A percentile compares a stretch with the other conserved stretches of the same genome.
phyloP scores from a whole-genome alignment of 2,329 filamentous ascomycete species.

The Exophiala calicioides region DNA sequence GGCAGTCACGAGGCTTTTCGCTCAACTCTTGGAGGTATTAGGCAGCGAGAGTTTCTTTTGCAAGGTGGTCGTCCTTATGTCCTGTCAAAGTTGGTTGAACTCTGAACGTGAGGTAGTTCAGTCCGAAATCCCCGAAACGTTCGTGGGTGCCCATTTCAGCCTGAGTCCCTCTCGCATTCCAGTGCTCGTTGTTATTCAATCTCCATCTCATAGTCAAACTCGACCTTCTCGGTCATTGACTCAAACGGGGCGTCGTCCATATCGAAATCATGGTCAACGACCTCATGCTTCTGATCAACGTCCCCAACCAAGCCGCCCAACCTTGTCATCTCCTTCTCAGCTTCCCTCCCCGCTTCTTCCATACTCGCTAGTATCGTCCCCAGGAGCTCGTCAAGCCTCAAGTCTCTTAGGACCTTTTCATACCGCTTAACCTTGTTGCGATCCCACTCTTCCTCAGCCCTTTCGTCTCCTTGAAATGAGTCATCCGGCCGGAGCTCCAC shows the following conservation, averaged over 20 bases:
- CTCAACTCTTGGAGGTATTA: too few species aligned
- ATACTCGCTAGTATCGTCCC: constrained; percentile 59
- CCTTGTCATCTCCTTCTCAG: constrained; percentile 47
- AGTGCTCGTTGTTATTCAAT: too few species aligned
- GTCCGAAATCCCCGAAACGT: too few species aligned
- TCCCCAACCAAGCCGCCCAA: constrained; percentile 11
- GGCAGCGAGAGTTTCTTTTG: too few species aligned
- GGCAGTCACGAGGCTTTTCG: too few species aligned
- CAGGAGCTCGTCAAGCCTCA: constrained; percentile 64
- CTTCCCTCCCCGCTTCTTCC: constrained; percentile 58
- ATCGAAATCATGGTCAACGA: neutral
- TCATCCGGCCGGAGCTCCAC: constrained; percentile 26
- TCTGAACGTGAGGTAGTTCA: too few species aligned
- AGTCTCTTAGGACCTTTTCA: constrained; percentile 55
- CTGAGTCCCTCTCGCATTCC: too few species aligned
- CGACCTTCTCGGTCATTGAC: constrained; percentile 1
- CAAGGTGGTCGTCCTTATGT: too few species aligned
- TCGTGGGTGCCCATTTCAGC: too few species aligned
- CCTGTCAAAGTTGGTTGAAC: too few species aligned
- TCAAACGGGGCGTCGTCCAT: constrained; percentile 20
- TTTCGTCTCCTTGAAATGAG: constrained; percentile 22
- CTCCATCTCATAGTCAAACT: constrained; percentile 20
- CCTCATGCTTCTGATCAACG: neutral
- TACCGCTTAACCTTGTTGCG: constrained; percentile 30
- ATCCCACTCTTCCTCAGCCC: constrained; percentile 31